Conservation (phyloP, 2,329 filamentous ascomycete species). For the Acephala macrosclerotiorum region DNA sequence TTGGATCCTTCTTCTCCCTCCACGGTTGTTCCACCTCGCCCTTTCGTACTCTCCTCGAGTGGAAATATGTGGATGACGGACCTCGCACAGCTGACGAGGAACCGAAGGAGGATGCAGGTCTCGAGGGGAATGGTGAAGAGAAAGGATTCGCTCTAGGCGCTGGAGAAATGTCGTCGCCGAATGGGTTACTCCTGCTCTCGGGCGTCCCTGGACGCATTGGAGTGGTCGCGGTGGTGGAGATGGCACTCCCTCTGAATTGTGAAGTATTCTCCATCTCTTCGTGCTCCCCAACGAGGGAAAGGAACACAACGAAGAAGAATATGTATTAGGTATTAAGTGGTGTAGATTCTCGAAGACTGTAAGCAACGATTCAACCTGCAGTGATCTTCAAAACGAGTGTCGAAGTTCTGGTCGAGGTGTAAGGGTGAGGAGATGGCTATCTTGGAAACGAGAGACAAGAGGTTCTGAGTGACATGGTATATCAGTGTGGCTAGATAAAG, state of each 20-base stretch:
- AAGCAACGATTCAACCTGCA: slow-evolving; percentile 15
- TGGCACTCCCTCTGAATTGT: slow-evolving; percentile 34
- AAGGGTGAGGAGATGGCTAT: slow-evolving; percentile 12
- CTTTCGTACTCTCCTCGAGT: slow-evolving; percentile 65
- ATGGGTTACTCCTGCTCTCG: slow-evolving; percentile 43
- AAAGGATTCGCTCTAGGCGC: slow-evolving; percentile 40
- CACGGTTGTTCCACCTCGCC: slow-evolving; percentile 80
- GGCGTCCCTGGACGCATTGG: slow-evolving; percentile 48
- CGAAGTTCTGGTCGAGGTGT: slow-evolving; percentile 8
- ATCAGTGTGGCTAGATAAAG: slow-evolving; percentile 24
- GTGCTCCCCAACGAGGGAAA: slow-evolving; percentile 16
- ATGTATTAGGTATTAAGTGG: slow-evolving; percentile 31
- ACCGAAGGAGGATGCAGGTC: slow-evolving; percentile 51
- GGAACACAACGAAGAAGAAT: slow-evolving; percentile 16
- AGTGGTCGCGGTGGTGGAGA: slow-evolving; percentile 43
- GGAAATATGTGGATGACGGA: slow-evolving; percentile 40
- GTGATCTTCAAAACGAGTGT: slow-evolving; percentile 27
- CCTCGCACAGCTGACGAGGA: slow-evolving; percentile 48
- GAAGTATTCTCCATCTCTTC: slow-evolving; percentile 27
- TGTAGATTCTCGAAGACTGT: slow-evolving; percentile 12
- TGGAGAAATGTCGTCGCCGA: slow-evolving; percentile 40
- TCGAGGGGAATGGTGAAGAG: slow-evolving; percentile 49
- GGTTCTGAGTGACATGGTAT: slow-evolving; percentile 22
- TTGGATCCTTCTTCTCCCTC: slow-evolving; percentile 75
- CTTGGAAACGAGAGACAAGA: slow-evolving; percentile 17